phyloP scores from a whole-genome alignment of 805 yeast genomes.

The Phaffomyces opuntiae region DNA sequence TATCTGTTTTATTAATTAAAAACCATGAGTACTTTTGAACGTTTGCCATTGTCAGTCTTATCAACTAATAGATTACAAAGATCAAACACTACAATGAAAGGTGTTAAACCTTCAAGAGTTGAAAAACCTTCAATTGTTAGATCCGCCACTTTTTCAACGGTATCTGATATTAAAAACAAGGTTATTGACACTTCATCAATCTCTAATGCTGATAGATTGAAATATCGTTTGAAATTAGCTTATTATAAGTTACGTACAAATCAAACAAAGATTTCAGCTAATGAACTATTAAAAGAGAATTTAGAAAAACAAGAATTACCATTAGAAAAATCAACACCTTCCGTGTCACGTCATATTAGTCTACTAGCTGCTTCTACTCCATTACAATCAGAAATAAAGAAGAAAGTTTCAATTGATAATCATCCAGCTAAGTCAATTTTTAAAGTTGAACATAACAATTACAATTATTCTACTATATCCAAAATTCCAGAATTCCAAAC shows the following conservation, averaged over 20 bases:
- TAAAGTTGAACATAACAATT: background rate
- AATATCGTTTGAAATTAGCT: slow-evolving; percentile 43
- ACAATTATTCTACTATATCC: background rate
- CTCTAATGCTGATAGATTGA: slow-evolving; percentile 33
- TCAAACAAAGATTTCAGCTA: slow-evolving; percentile 31
- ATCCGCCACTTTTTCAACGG: background rate
- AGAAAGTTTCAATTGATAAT: slow-evolving; percentile 14
- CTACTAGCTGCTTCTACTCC: slow-evolving; percentile 30
- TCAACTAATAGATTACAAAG: slow-evolving; percentile 13
- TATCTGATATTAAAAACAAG: too few species aligned
- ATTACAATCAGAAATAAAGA: slow-evolving; percentile 11
- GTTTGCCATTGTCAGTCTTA: slow-evolving; percentile 15
- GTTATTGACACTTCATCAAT: background rate
- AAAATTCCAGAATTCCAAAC: slow-evolving; percentile 4
- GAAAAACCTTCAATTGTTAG: slow-evolving; percentile 1
- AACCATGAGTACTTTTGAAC: slow-evolving; percentile 16
- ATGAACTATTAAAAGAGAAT: slow-evolving; percentile 21
- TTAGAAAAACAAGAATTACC: slow-evolving; percentile 1
- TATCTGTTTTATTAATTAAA: too few species aligned
- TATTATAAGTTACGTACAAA: slow-evolving; percentile 45
- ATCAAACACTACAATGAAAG: slow-evolving; percentile 7
- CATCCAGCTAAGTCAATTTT: slow-evolving; percentile 1
- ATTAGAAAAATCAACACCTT: slow-evolving; percentile 12
- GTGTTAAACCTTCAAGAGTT: background rate
- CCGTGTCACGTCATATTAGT: slow-evolving; percentile 24